Evolutionary conservation across 495 filamentous ascomycete genomes (phyloP), one percentile per base, ranked within the genome.

Genomic region (Penicillium manginii): DNA sequence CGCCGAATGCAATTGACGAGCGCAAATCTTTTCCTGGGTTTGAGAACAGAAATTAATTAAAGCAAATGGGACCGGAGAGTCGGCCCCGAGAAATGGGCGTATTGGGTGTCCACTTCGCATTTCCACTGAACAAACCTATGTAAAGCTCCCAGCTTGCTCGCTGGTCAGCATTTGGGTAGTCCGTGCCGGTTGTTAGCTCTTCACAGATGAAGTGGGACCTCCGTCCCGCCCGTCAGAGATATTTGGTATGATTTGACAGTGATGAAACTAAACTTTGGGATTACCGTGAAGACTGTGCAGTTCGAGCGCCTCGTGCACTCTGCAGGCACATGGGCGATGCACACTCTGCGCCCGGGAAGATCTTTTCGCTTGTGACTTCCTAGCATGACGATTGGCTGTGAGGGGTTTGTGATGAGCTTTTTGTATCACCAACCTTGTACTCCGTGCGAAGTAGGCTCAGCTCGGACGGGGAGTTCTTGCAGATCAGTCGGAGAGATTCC

Each of bases 251-350:
- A 50, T 57, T 50, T 50, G 54, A 57, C 46, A 50, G 54, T 23
- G 45, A 26, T 37, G 1, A 14, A 43, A 11, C 17, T 45, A 37
- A 23, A 47, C 23, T 35, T 31, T 17, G 23, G 7, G 48, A 14
- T 17, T 31, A 15, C 12, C 4, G 48, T 50, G 48, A 50, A 33
- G 11, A 32, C 9, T 42, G 23, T 47, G 42, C 42, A 29, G 37
- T 32, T 23, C 29, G 40, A 18, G 52, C 40, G 26, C 37, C 26
- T 32, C 40, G 17, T 47, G 43, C 43, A 15, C 18, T 22, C 19
- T 55, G 52, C 52, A 55, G 40, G 21, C 21, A 31, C 48, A 50
- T 33, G 50, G 52, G 52, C 47, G 52, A 55, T 55, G 26, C 23
- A 35, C 26, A 22, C 29, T 31, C 19, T 45, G 39, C 52, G 18